Base-by-base conservation (phyloP, 1,139 yeast genomes). In the Nakaseomyces kungkrabaensis region DNA sequence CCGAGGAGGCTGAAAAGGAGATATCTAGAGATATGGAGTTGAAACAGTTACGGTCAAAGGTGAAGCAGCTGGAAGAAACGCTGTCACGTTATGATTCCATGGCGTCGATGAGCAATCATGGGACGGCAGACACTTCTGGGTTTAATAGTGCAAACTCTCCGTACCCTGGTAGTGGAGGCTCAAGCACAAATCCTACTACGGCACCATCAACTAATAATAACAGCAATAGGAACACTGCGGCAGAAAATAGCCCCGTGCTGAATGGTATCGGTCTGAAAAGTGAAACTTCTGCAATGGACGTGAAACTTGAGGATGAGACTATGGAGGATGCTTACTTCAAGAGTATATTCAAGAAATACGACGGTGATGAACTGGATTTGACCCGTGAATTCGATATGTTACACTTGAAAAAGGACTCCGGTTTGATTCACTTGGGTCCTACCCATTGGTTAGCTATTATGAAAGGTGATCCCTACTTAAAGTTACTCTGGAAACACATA, bases 361-460 rank as follows among this genome's bases (percentile, higher is more conserved):
- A 61, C 32, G 58, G 62, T 46, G 73, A 71, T 46, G 65, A 66
- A 46, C 53, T 75, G 33, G 76, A 74, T 53, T 60, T 74, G 45
- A 72, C 76, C 1, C 67, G 72, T 52, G 74, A 72, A 53, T 74
- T 76, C 50, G 77, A 75, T 56, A 74, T 75, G 65, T 56, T 76
- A 37, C 78, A 75, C 59, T 69, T 76, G 17, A 74, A 76, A 45
- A 68, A 72, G 36, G 72, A 73, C 46, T 36, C 32, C 9, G 74
- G 78, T 2, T 73, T 76, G 0, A 71, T 74, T 3, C 77, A 76
- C 59, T 68, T 75, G 44, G 78, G 78, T 48, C 74, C 76, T 0
- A 72, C 78, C 3, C 77, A 78, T 31, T 76, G 79, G 78, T 61
- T 76, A 55, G 77, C 78, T 32, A 69, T 75, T 26, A 75, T 75